Base-by-base conservation (phyloP, 1,139 yeast species). In the Torulaspora globosa region DNA sequence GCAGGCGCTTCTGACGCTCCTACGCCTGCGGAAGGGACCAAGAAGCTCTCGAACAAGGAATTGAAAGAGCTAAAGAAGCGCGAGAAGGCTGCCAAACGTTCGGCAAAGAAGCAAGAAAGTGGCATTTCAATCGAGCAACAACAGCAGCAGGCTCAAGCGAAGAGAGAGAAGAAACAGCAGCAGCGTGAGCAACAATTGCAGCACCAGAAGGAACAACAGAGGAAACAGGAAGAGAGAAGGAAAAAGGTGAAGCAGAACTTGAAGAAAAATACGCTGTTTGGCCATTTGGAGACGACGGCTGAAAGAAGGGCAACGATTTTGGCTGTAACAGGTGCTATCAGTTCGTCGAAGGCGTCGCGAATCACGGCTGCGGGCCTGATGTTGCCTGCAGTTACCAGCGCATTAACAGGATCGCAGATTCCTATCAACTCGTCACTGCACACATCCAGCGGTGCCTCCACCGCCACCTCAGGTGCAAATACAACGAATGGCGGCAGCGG, bases 61-160 rank as follows among this genome's bases (percentile, higher is more conserved):
- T 73, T 89, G 54, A 90, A 90, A 64, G 96, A 89, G 58, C 70
- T 82, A 65, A 87, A 88, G 65, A 88, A 89, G 73, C 79, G 80
- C 59, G 96, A 89, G 60, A 90, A 90, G 67, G 92, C 95, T 5
- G 95, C 92, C 38, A 86, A 87, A 65, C 74, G 97, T 65, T 52
- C 67, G 8, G 69, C 68, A 8, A 57, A 57, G 47, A 65, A 65
- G 47, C 65, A 62, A 42, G 67, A 60, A 15, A 62, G 62, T 48
- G 69, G 69, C 41, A 63, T 64, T 27, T 53, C 68, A 9, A 48
- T 63, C 19, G 67, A 64, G 46, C 62, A 63, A 36, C 68, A 65
- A 46, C 65, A 65, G 43, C 57, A 58, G 24, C 63, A 58, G 47
- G 69, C 69, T 4, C 59, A 60, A 36, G 49, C 53, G 6, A 60